Conservation (phyloP, 2,329 filamentous ascomycete species). For the Talaromyces sp. region DNA sequence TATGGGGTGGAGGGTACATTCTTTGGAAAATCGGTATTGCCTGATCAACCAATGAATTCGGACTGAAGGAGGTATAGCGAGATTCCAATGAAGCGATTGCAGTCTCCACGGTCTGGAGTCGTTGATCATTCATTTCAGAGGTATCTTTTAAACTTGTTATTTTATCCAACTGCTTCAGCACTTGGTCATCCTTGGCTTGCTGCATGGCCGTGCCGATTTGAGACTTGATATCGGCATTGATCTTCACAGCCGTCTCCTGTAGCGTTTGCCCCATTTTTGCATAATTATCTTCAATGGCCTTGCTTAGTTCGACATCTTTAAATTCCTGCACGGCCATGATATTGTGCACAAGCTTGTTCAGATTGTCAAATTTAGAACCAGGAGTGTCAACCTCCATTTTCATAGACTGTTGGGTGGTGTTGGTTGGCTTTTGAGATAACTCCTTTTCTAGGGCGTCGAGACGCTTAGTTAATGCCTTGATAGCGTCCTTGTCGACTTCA, state of each 20-base stretch:
- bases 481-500: neutral
- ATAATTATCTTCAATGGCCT: conserved; percentile 17
- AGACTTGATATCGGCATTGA: conserved; percentile 4
- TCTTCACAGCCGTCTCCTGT: conserved; percentile 2
- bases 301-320: conserved; percentile 19
- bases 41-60: conserved; percentile 29
- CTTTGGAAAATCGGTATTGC: conserved; percentile 30
- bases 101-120: conserved; percentile 15
- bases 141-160: neutral
- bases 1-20: conserved; percentile 29
- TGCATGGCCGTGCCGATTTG: conserved; percentile 5
- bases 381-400: neutral
- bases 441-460: neutral
- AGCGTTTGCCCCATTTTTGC: conserved; percentile 3
- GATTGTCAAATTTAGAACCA: neutral
- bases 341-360: conserved; percentile 8
- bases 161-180: neutral
- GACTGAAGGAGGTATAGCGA: conserved; percentile 48
- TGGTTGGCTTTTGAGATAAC: neutral
- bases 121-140: neutral
- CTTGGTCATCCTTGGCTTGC: neutral
- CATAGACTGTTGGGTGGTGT: neutral
- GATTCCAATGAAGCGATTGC: conserved; percentile 38
- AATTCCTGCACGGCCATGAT: conserved; percentile 14
- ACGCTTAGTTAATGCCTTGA: neutral